Evolutionary conservation across 768 basidiomycete genomes (phyloP), one percentile per base, ranked within the genome.

Genomic region (Tephrocybe sp.): DNA sequence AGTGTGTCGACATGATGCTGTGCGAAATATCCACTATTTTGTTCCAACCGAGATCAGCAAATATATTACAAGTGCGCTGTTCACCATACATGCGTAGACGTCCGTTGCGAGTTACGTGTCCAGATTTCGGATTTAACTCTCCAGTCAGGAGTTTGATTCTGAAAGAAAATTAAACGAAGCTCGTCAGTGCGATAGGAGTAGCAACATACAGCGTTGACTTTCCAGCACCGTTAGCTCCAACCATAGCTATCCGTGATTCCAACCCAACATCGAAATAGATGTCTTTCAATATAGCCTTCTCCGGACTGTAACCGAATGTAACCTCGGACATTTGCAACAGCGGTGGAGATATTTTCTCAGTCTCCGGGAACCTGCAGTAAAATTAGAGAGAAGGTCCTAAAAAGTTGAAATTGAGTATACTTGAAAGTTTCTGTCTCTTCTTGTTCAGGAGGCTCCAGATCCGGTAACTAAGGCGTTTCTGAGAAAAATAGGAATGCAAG

Each of bases 301-400:
- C 87, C 0, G 74, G 71, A 0, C 77, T 75, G 68, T 98, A 99
- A 30, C 93, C 92, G 63, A 98, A 99, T 1, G 82, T 84, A 22
- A 91, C 90, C 59, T 92, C 88, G 54, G 89, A 87, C 64, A 98
- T 83, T 64, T 98, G 97, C 14, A 99, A 74, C 12, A 98, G 69
- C 0, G 97, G 97, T 6, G 97, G 95, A 4, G 97, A 94, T 60
- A 98, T 92, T 73, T 98, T 98, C 63, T 98, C 97, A 6, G 93
- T 84, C 52, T 97, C 95, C 1, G 93, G 92, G 78, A 99, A 91
- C 60, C 90, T 92, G 35, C 7, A 22, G 1, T 33, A 32, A 23
- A 31, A 51, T 44, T 26, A 43, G 36, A 44, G 40, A 38, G 13
- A 19, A 11, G 36, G 5, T 26, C 2, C 12, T 14, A 8, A 35